phyloP scores from a whole-genome alignment of 1,284 basidiomycete genomes.

The Coniophora puteana region DNA sequence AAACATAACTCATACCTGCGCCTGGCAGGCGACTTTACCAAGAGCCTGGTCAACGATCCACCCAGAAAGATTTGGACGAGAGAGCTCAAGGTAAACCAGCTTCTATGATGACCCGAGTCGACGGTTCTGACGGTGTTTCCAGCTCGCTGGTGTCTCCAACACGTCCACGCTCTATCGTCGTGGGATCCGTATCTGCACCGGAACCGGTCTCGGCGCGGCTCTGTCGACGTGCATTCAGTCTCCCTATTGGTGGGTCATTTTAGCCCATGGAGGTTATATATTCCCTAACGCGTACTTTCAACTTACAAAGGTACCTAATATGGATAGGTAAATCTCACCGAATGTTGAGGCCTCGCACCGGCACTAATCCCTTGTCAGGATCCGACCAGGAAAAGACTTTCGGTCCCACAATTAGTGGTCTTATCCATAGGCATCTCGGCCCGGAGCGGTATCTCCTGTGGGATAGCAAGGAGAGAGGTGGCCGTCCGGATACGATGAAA shows the following conservation, averaged over 20 bases:
- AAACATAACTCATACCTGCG: constrained; percentile 6
- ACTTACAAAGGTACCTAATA: constrained; percentile 57
- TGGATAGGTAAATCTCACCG: constrained; percentile 58
- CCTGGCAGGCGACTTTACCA: constrained; percentile 68
- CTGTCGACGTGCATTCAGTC: constrained; percentile 73
- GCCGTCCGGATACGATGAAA: constrained; percentile 75
- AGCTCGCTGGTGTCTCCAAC: constrained; percentile 79
- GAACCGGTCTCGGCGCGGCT: constrained; percentile 74
- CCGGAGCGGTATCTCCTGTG: constrained; percentile 68
- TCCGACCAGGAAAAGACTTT: constrained; percentile 78
- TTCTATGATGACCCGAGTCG: background rate
- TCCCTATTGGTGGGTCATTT: constrained; percentile 52
- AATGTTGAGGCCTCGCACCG: constrained; percentile 6
- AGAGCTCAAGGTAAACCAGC: constrained; percentile 54
- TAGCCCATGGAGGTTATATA: constrained; percentile 10
- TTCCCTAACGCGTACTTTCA: constrained; percentile 3
- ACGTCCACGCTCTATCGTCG: constrained; percentile 72
- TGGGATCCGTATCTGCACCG: constrained; percentile 74
- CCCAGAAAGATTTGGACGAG: constrained; percentile 70
- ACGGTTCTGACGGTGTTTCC: constrained; percentile 8
- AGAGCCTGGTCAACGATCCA: constrained; percentile 62
- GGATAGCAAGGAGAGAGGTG: constrained; percentile 67
- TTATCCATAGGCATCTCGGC: constrained; percentile 63
- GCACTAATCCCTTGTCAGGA: constrained; percentile 34
- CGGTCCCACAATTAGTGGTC: constrained; percentile 66